phyloP scores from a whole-genome alignment of 768 basidiomycete species.

The Tulasnella sp. region DNA sequence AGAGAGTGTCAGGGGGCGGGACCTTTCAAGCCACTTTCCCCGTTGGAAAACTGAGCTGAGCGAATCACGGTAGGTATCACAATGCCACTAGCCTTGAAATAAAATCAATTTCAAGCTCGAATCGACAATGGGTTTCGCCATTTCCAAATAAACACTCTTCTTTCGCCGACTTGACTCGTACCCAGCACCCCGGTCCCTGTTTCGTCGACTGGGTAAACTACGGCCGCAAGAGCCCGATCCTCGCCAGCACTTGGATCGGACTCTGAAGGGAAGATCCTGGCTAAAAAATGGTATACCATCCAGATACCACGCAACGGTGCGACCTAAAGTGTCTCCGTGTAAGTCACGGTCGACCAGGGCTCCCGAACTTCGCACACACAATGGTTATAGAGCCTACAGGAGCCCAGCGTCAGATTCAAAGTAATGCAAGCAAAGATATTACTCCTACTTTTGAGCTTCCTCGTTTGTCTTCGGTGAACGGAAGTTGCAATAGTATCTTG shows the following conservation, averaged over 20 bases:
- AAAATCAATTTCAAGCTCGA: too few relatives aligned
- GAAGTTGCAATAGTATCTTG: conserved; percentile 28
- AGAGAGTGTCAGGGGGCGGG: too few relatives aligned
- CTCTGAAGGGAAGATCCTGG: conserved; percentile 34
- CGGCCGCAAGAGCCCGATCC: too few relatives aligned
- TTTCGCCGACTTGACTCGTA: too few relatives aligned
- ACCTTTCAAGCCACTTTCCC: too few relatives aligned
- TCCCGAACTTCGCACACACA: background rate
- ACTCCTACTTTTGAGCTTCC: conserved; percentile 34
- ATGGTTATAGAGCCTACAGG: conserved; percentile 35
- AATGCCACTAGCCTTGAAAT: too few relatives aligned
- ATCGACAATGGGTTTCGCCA: too few relatives aligned
- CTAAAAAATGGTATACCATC: conserved; percentile 35
- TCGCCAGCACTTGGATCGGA: background rate
- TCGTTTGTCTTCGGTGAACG: conserved; percentile 32
- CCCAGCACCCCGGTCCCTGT: too few relatives aligned
- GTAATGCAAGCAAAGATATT: background rate
- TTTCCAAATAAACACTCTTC: too few relatives aligned
- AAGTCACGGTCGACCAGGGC: background rate
- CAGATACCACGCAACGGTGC: conserved; percentile 37
- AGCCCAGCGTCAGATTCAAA: background rate
- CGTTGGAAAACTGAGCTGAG: too few relatives aligned
- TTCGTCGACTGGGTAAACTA: too few relatives aligned
- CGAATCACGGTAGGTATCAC: too few relatives aligned
- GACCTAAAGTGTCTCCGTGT: conserved; percentile 21